Conservation (phyloP, 2,329 filamentous ascomycete genomes). For the Dothiorella sarmentorum region DNA sequence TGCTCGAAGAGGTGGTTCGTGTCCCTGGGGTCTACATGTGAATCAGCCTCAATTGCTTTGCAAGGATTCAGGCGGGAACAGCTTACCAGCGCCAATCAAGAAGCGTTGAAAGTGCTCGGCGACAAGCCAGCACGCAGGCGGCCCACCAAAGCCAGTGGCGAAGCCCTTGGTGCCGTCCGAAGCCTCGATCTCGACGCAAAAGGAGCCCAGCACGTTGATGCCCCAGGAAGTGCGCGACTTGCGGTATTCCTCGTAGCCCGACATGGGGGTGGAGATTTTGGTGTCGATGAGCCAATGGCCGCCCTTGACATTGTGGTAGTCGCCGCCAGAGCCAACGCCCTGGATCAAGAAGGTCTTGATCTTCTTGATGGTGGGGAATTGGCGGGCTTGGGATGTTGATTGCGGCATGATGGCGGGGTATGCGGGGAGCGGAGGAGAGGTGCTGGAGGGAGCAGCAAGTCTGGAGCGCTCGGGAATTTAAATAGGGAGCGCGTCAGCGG, state of each 20-base stretch:
- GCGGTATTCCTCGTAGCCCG: constrained; percentile 82
- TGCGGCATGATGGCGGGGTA: constrained; percentile 28
- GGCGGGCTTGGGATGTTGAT: constrained; percentile 34
- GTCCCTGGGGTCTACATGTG: constrained; percentile 69
- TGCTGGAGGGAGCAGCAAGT: background rate
- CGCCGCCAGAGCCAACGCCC: constrained; percentile 63
- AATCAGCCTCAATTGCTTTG: background rate
- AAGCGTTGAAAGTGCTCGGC: constrained; percentile 93
- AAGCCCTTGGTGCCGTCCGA: constrained; percentile 90
- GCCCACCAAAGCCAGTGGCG: constrained; percentile 89
- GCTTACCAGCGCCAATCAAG: constrained; percentile 68
- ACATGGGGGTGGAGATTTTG: constrained; percentile 89
- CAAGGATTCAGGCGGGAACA: background rate
- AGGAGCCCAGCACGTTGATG: constrained; percentile 91
- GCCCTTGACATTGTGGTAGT: constrained; percentile 87
- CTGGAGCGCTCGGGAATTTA: background rate
- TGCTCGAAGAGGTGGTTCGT: constrained; percentile 92
- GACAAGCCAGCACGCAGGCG: constrained; percentile 89
- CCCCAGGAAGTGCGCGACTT: constrained; percentile 88
- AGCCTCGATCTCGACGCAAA: constrained; percentile 85
- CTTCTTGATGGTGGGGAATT: constrained; percentile 73
- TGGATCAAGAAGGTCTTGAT: constrained; percentile 70
- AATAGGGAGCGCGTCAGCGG: background rate
- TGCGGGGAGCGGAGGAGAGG: background rate
- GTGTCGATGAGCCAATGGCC: constrained; percentile 80